Conservation (phyloP, 169 alveolate genomes). For the Eimeria zaria region DNA sequence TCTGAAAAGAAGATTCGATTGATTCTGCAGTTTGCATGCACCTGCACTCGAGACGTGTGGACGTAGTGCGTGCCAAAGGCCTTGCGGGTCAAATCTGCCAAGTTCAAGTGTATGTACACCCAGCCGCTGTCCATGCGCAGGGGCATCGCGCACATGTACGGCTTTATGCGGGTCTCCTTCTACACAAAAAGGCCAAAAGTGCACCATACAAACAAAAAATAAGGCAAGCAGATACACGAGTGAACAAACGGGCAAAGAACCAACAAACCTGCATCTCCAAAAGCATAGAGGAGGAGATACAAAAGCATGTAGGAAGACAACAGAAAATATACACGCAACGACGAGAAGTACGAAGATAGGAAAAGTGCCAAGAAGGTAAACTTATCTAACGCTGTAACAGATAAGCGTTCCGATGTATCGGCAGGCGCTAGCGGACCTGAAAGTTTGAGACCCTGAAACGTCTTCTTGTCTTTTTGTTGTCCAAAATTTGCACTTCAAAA, state of each 20-base stretch:
- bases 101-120: slow-evolving; percentile 98
- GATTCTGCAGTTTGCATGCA: slow-evolving; percentile 98
- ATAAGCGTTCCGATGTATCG: background rate
- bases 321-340: background rate
- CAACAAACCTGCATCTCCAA: background rate
- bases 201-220: background rate
- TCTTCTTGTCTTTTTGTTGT: slow-evolving; percentile 97
- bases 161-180: slow-evolving; percentile 96
- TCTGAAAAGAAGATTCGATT: slow-evolving; percentile 98
- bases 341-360: background rate
- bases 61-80: slow-evolving; percentile 98
- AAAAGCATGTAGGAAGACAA: background rate
- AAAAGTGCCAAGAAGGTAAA: background rate
- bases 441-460: slow-evolving; percentile 98
- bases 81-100: slow-evolving; percentile 98
- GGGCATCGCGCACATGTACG: slow-evolving; percentile 98
- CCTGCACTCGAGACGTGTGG: slow-evolving; percentile 96
- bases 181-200: slow-evolving; percentile 14
- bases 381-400: no score
- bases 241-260: background rate
- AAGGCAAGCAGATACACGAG: background rate
- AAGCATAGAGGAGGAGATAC: background rate
- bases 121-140: slow-evolving; percentile 99
- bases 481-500: slow-evolving; percentile 97
- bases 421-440: slow-evolving; percentile 86